A percentile compares a stretch with the other conserved stretches of the same genome.
Conservation (phyloP, 2,329 filamentous ascomycete genomes). For the Trichoderma brevicompactum region DNA sequence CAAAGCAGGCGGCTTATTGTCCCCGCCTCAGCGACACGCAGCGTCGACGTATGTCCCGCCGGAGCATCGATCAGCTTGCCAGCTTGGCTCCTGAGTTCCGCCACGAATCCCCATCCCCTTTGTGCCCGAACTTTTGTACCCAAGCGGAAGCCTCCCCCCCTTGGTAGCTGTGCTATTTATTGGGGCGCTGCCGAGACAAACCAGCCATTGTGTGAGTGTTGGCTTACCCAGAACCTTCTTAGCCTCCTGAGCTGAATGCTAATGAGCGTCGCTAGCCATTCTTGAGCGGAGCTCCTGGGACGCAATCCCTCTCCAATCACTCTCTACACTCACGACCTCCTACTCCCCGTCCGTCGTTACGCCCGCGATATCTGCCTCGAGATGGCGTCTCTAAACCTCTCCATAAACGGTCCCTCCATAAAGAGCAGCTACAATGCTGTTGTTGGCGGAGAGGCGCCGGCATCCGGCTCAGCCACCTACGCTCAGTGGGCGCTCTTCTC, state of each 20-base stretch:
- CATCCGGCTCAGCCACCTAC: constrained; percentile 74
- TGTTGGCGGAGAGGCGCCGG: constrained; percentile 55
- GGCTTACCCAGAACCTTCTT: not conserved
- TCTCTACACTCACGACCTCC: constrained; percentile 28
- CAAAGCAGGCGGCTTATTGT: constrained; percentile 20
- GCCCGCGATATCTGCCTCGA: constrained; percentile 32
- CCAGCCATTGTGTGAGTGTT: constrained; percentile 7
- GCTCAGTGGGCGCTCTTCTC: constrained; percentile 94
- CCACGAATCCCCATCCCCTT: constrained; percentile 25
- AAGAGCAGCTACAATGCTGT: constrained; percentile 74
- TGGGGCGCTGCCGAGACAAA: constrained; percentile 1
- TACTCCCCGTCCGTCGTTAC: constrained; percentile 33
- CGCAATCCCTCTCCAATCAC: constrained; percentile 37
- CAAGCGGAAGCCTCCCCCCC: constrained; percentile 3
- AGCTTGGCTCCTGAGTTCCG: constrained; percentile 19
- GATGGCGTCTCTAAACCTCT: constrained; percentile 83
- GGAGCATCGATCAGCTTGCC: constrained; percentile 31
- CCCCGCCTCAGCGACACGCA: constrained; percentile 30
- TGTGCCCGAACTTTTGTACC: constrained; percentile 11
- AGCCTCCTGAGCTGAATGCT: constrained; percentile 20
- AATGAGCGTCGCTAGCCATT: constrained; percentile 26
- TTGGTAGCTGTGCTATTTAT: constrained; percentile 24
- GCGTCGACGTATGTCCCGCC: constrained; percentile 32
- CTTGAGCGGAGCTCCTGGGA: constrained; percentile 35
- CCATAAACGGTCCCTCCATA: constrained; percentile 80